A percentile compares a stretch with the other conserved stretches of the same genome.
These are phyloP conservation scores for Jamesozyma piceae DNA, from an alignment of 805 yeast genomes.

Conservation along the genomic window DNA sequence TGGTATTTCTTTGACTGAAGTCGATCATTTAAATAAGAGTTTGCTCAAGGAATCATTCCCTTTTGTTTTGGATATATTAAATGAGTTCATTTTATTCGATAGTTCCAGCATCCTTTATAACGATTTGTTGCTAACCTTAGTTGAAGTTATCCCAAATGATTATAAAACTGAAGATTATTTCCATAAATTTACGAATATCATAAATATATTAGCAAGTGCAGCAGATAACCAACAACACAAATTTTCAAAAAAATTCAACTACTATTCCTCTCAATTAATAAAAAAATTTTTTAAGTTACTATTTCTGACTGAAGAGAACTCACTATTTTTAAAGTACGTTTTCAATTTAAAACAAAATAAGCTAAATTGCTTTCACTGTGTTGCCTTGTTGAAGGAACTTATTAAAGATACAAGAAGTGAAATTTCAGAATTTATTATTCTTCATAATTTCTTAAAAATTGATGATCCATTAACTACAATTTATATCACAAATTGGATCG, in stretches of 20 bases:
- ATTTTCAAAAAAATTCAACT: background rate
- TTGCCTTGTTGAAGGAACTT: conserved; percentile 11
- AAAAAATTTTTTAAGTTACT: background rate
- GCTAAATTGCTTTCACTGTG: background rate
- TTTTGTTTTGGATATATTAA: background rate
- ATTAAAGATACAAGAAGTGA: conserved; percentile 5
- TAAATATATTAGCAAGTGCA: background rate
- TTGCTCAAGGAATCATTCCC: background rate
- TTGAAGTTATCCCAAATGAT: conserved; percentile 6
- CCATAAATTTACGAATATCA: conserved; percentile 1
- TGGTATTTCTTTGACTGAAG: conserved; percentile 15
- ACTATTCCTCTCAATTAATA: background rate
- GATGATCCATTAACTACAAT: conserved; percentile 6
- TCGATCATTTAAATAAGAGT: conserved; percentile 7
- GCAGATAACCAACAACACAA: background rate
- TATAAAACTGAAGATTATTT: conserved; percentile 1
- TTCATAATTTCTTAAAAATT: conserved; percentile 10
- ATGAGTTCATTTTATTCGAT: background rate
- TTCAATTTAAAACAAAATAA: background rate
- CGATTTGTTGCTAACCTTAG: background rate
- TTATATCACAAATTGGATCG: conserved; percentile 19
- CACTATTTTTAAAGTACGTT: background rate
- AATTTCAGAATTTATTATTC: conserved; percentile 11
- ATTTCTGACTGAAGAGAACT: background rate
- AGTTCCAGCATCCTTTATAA: too few species aligned